Conservation (phyloP, 495 filamentous ascomycete species). For the Extremus antarcticus region DNA sequence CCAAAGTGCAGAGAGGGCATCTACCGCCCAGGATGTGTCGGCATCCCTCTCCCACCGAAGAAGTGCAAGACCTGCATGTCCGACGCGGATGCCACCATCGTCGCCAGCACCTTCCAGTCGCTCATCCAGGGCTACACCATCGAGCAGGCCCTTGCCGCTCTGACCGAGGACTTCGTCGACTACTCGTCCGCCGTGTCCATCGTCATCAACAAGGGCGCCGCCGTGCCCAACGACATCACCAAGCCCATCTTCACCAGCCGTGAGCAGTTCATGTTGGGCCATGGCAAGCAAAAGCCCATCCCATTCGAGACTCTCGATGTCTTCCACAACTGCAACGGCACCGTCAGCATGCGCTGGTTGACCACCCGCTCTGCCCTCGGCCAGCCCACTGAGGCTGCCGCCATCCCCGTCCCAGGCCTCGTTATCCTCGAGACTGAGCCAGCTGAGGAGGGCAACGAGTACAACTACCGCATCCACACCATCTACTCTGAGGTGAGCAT, state of each 20-base stretch:
- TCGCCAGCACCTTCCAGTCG: not conserved
- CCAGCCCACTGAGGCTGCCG: not conserved
- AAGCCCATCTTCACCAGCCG: not conserved
- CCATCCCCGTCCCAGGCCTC: not conserved
- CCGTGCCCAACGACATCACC: not conserved
- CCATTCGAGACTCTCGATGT: not conserved
- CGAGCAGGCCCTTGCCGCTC: not conserved
- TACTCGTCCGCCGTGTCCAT: not conserved
- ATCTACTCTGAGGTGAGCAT: not conserved
- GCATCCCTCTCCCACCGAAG: not conserved
- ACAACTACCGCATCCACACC: slow-evolving; percentile 1
- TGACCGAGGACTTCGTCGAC: not conserved
- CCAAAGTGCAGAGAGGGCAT: not conserved
- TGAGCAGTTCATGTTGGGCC: not conserved
- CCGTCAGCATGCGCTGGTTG: not conserved
- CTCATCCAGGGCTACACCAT: not conserved
- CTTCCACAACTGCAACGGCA: not conserved
- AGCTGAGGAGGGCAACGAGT: not conserved
- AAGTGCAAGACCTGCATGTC: not conserved
- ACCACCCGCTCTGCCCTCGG: not conserved
- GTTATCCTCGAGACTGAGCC: not conserved
- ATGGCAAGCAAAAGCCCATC: not conserved
- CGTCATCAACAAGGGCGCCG: not conserved
- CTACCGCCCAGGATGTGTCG: not conserved
- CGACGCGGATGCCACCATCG: not conserved